Evolutionary conservation across 2,329 filamentous ascomycete species (phyloP), one percentile per base, ranked within the genome.

Genomic region (Pseudogymnoascus sp.): DNA sequence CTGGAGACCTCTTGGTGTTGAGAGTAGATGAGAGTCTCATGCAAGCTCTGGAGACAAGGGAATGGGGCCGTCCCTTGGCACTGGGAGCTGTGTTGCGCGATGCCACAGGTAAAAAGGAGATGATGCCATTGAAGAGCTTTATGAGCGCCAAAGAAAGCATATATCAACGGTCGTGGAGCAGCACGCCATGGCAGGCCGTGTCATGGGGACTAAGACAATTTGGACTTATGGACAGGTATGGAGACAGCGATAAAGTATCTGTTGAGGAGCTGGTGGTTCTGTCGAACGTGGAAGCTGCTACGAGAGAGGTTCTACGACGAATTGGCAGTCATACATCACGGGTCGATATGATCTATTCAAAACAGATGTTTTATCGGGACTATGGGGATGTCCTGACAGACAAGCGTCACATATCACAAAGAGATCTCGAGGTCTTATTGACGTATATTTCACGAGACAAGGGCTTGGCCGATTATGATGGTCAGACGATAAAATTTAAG

Each of bases 1-100:
- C 73, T 4, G 75, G 79, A 1, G 81, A 81, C 65, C 77, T 81
- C 16, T 75, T 89, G 11, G 75, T 84, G 31, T 75, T 89, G 28
- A 77, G 78, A 6, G 76, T 84, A 39, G 81, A 84, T 69, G 85
- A 90, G 37, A 80, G 84, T 31, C 81, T 99, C 1, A 78, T 90
- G 21, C 82, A 85, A 23, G 85, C 86, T 37, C 79, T 99, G 62
- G 88, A 93, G 68, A 90, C 83, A 60, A 86, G 86, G 51, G 87
- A 93, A 70, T 93, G 86, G 75, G 95, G 95, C 1, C 84, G 87
- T 54, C 95, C 95, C 1, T 81, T 93, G 8, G 91, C 90, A 2
- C 79, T 99, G 0, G 89, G 89, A 1, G 85, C 87, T 3, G 95
- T 93, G 4, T 79, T 98, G 60, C 77, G 78, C 31, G 93, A 98